Evolutionary conservation across 768 basidiomycete genomes (phyloP), one percentile per base, ranked within the genome.

Genomic region (Amanita inopinata): DNA sequence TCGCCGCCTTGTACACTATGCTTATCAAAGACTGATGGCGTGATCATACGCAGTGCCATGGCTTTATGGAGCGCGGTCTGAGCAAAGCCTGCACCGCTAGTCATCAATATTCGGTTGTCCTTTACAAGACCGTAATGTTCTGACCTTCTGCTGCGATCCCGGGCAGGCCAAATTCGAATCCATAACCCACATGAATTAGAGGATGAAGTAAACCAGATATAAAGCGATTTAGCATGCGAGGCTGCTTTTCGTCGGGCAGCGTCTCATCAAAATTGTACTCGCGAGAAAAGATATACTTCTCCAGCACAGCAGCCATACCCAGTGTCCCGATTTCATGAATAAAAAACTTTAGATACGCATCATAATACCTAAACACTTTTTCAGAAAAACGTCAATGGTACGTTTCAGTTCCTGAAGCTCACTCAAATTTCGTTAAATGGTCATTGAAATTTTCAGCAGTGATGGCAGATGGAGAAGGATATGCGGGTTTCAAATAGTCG

Each of bases 111-210:
- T 17, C 27, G n/a, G n/a, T n/a, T n/a, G n/a, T n/a, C n/a, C n/a
- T n/a, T n/a, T n/a, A n/a, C n/a, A 9, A 5, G n/a, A n/a, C 10
- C 18, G 14, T 22, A 28, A 28, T 28, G 32, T 19, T 22, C 49
- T 17, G 40, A 80, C 82, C 83, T 63, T 85, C 81, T 1, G 73
- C 74, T 1, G 74, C 56, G 35, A 81, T 56, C 0, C 80, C 82
- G 5, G 73, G 68, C 15, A 79, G 44, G 2, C 54, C 63, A 46
- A 83, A 83, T 54, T 84, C 83, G 2, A 70, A 56, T 2, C 80
- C 81, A 55, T 74, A 73, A 10, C 78, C 81, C 2, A 61, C 49
- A 49, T 83, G 78, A 33, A 85, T 83, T 30, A 83, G 43, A 0
- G 82, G 76, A 50, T 86, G 83, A 3, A 84, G 19, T 5, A 80